Percentiles rank a stretch among this genome's conserved stretches.
These are phyloP conservation scores for Pulveroboletus sp. DNA, from an alignment of 768 basidiomycete genomes.

Conservation along the genomic window DNA sequence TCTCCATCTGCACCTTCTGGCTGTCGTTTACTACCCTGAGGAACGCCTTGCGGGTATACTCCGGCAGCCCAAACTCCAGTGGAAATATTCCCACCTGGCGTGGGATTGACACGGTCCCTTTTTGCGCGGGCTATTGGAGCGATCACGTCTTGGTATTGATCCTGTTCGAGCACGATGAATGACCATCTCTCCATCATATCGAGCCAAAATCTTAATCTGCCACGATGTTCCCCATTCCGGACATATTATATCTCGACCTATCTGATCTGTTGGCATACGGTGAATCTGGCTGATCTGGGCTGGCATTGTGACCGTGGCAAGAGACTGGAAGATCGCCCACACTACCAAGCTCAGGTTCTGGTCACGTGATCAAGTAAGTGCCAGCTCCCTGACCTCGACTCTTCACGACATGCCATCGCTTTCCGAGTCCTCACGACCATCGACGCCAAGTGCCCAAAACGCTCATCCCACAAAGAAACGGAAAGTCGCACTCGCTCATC, in stretches of 20 bases:
- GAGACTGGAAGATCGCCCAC: no score
- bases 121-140: not conserved
- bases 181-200: not conserved
- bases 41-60: not conserved
- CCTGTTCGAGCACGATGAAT: not conserved
- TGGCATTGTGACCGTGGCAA: no score
- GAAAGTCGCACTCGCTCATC: conserved; percentile 43
- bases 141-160: not conserved
- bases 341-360: no score
- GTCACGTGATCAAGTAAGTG: conserved; percentile 20
- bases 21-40: no score
- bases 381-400: no score
- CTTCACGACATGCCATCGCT: conserved; percentile 9
- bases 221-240: not conserved
- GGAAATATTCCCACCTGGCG: not conserved
- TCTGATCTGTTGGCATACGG: not conserved
- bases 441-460: conserved; percentile 25
- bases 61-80: not conserved
- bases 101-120: not conserved
- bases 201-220: not conserved
- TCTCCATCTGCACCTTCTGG: no score
- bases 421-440: conserved; percentile 32
- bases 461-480: conserved; percentile 39
- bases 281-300: not conserved
- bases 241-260: not conserved